Base-by-base conservation (phyloP, 108 stramenopile genomes). In the Pseudonitzschia multistriata region DNA sequence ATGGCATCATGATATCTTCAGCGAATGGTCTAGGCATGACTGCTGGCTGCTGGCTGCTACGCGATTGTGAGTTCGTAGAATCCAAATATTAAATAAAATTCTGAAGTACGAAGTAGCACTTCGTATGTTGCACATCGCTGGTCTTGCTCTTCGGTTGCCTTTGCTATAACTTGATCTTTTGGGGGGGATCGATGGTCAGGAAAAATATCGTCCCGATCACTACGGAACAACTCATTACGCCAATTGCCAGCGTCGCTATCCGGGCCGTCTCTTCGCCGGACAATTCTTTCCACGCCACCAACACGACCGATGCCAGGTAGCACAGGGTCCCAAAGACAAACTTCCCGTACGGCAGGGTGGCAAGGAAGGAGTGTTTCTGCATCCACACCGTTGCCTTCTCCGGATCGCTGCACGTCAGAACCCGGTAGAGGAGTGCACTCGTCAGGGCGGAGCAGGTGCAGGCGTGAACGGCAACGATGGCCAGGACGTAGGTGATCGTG, bases 371-470 rank as follows among this genome's bases (percentile, higher is more conserved):
- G 29, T 59, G 57, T 15, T 35, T 33, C 35, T 59, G 33, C 36
- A 59, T 35, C 57, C 57, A 59, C 5, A 15, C 33, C 3, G 7
- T 33, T 11, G 57, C 57, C 34, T 59, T 0, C 0, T 33, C 33
- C 19, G 57, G 34, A 3, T 59, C 34, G 57, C 31, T 35, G n/a
- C 31, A 17, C 3, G 57, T 59, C 0, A 59, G 31, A 14, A 31
- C 35, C n/a, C 33, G 14, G 34, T 35, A 59, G 6, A 35, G 34
- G 33, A 59, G 10, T 30, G 57, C 57, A 15, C 33, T 35, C 5
- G 34, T 35, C n/a, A 59, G 34, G 13, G 57, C 57, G 2, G 31
- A 33, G 34, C 57, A 59, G 13, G 57, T 59, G n/a, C 57, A 59
- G 14, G 33, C 29, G 29, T 59, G 57, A 35, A 59, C 57, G 0